Evolutionary conservation across 2,329 filamentous ascomycete species (phyloP).

Genomic region (Ophiostoma fasciatum): DNA sequence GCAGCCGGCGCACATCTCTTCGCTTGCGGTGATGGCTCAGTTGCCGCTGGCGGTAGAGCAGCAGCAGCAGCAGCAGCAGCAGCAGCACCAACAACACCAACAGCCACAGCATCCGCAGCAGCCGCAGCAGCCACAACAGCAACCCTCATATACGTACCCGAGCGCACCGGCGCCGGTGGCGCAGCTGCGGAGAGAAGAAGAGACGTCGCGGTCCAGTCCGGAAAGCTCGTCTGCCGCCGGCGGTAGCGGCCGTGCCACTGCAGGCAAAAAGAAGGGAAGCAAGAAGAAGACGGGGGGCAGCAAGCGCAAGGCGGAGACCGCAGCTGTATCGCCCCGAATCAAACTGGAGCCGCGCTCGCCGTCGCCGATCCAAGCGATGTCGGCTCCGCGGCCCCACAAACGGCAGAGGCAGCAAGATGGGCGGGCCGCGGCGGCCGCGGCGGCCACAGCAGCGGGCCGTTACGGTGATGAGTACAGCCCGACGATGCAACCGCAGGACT

Average conservation of each 20-base stretch:
- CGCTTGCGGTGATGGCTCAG: slow-evolving; percentile 27
- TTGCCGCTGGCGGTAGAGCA: slow-evolving; percentile 15
- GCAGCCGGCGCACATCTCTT: slow-evolving; percentile 56
- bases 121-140: neutral
- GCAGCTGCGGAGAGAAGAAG: slow-evolving; percentile 37
- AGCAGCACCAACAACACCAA: neutral
- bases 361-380: slow-evolving; percentile 39
- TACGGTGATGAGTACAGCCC: slow-evolving; percentile 3
- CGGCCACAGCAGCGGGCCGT: slow-evolving; percentile 14
- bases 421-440: slow-evolving; percentile 12
- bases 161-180: slow-evolving; percentile 38
- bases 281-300: slow-evolving; percentile 40
- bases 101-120: neutral
- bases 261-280: slow-evolving; percentile 23
- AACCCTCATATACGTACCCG: slow-evolving; percentile 14
- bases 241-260: neutral
- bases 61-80: neutral
- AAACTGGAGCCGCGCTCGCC: slow-evolving; percentile 51
- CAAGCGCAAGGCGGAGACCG: slow-evolving; percentile 34
- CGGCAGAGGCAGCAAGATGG: slow-evolving; percentile 34
- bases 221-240: slow-evolving; percentile 44
- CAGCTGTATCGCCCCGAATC: slow-evolving; percentile 38
- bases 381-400: slow-evolving; percentile 41
- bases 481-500: slow-evolving; percentile 9
- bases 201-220: slow-evolving; percentile 33